A percentile compares a stretch with the other conserved stretches of the same genome.
phyloP scores from a whole-genome alignment of 2,329 filamentous ascomycete genomes.

The Arthrobotrys iridis region DNA sequence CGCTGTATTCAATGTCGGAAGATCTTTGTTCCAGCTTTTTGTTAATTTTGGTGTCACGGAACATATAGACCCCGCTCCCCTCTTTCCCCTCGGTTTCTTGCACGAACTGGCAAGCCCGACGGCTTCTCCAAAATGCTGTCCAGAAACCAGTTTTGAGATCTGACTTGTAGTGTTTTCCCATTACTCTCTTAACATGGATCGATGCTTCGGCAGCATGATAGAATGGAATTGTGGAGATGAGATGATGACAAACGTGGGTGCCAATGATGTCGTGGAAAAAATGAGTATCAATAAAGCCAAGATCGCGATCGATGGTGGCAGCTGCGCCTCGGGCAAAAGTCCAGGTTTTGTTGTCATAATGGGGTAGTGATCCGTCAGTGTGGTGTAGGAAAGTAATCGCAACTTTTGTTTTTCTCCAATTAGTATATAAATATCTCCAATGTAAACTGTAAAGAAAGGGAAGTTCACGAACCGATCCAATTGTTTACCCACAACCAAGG shows the following conservation, averaged over 20 bases:
- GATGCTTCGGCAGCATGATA: slow-evolving; percentile 72
- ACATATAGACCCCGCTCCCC: slow-evolving; percentile 33
- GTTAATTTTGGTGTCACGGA: too few species aligned
- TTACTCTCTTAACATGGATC: slow-evolving; percentile 68
- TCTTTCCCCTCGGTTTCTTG: slow-evolving; percentile 59
- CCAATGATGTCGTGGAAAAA: slow-evolving; percentile 75
- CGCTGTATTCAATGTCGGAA: too few species aligned
- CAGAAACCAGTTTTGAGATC: slow-evolving; percentile 59
- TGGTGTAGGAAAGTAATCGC: slow-evolving; percentile 81
- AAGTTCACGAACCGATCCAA: slow-evolving; percentile 69
- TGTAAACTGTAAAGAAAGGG: slow-evolving; percentile 5
- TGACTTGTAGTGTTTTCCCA: slow-evolving; percentile 66
- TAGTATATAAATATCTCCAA: slow-evolving; percentile 50
- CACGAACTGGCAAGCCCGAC: slow-evolving; percentile 60
- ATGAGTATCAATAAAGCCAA: slow-evolving; percentile 72
- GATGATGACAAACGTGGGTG: slow-evolving; percentile 72
- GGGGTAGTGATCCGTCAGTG: slow-evolving; percentile 69
- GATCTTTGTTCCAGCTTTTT: too few species aligned
- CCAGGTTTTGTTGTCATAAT: slow-evolving; percentile 71
- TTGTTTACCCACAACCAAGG: slow-evolving; percentile 77
- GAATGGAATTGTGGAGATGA: slow-evolving; percentile 71
- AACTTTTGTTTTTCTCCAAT: slow-evolving; percentile 63
- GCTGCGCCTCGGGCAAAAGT: slow-evolving; percentile 72
- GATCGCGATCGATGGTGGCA: slow-evolving; percentile 72
- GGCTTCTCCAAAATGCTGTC: slow-evolving; percentile 60